Percentiles rank a stretch among this genome's conserved stretches.
phyloP scores from a whole-genome alignment of 2,329 filamentous ascomycete species.

The Pezicula radicicola region DNA sequence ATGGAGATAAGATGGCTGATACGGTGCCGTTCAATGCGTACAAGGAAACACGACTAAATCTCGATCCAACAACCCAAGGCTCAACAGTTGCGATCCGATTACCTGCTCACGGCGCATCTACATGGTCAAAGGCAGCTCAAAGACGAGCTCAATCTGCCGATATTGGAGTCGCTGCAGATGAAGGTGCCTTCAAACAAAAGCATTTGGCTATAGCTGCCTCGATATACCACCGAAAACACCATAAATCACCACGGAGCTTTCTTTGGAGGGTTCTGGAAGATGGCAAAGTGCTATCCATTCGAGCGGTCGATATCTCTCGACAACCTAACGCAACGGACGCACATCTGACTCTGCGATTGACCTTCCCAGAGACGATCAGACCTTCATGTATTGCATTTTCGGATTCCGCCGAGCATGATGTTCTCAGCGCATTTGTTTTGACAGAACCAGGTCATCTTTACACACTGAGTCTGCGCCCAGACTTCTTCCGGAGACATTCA shows the following conservation, averaged over 20 bases:
- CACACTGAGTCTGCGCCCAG: conserved; percentile 77
- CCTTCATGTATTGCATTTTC: conserved; percentile 78
- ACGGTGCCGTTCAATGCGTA: conserved; percentile 65
- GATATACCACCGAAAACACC: conserved; percentile 78
- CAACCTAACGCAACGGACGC: conserved; percentile 64
- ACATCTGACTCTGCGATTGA: conserved; percentile 72
- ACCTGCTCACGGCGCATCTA: conserved; percentile 45
- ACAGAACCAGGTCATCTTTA: conserved; percentile 78
- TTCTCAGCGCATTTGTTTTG: conserved; percentile 74
- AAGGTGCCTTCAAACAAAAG: conserved; percentile 68
- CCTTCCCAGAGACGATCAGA: conserved; percentile 71
- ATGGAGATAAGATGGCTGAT: conserved; percentile 70
- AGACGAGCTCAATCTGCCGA: conserved; percentile 35
- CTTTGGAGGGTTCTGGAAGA: conserved; percentile 88
- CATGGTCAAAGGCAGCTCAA: conserved; percentile 33
- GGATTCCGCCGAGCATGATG: conserved; percentile 75
- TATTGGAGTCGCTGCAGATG: conserved; percentile 55
- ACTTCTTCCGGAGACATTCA: conserved; percentile 71
- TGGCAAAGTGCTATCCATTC: conserved; percentile 76
- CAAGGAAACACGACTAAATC: conserved; percentile 83
- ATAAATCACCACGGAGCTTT: conserved; percentile 77
- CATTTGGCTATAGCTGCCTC: conserved; percentile 76
- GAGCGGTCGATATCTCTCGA: conserved; percentile 77
- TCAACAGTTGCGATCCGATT: conserved; percentile 71
- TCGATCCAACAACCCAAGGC: conserved; percentile 68